These are phyloP conservation scores for Austroboletus eburneus DNA, from an alignment of 768 basidiomycete species.

Conservation along the genomic window DNA sequence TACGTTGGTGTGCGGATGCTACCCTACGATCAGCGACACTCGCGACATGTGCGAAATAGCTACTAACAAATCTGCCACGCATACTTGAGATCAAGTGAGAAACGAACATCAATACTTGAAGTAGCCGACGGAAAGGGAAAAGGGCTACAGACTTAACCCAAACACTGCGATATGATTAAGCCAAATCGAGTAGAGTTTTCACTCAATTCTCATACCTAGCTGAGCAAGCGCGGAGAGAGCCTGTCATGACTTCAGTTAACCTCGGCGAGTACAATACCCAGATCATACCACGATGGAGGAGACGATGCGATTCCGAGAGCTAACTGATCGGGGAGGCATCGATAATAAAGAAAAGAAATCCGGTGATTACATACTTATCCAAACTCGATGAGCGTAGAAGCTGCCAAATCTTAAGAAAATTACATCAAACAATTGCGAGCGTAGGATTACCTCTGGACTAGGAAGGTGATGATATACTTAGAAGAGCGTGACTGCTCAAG, in stretches of 20 bases:
- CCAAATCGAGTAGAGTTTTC: not conserved
- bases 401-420: conserved; percentile 5
- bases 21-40: not conserved
- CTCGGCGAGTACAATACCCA: not conserved
- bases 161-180: conserved; percentile 4
- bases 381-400: conserved; percentile 25
- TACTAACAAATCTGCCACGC: conserved; percentile 6
- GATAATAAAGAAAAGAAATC: not conserved
- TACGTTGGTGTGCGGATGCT: conserved; percentile 12
- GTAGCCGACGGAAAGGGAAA: not conserved
- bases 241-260: conserved; percentile 5
- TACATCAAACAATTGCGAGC: not conserved
- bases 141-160: conserved; percentile 12
- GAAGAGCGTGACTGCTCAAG: not conserved
- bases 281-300: conserved; percentile 13
- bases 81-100: conserved; percentile 2
- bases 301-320: conserved; percentile 14
- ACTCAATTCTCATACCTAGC: conserved; percentile 6
- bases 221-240: conserved; percentile 7
- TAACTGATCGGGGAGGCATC: conserved; percentile 12
- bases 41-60: too few relatives aligned
- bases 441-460: conserved; percentile 16
- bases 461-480: conserved; percentile 17
- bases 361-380: conserved; percentile 20
- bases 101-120: too few relatives aligned